phyloP scores from a whole-genome alignment of 2,329 filamentous ascomycete genomes.

The Fusarium xyrophilum region DNA sequence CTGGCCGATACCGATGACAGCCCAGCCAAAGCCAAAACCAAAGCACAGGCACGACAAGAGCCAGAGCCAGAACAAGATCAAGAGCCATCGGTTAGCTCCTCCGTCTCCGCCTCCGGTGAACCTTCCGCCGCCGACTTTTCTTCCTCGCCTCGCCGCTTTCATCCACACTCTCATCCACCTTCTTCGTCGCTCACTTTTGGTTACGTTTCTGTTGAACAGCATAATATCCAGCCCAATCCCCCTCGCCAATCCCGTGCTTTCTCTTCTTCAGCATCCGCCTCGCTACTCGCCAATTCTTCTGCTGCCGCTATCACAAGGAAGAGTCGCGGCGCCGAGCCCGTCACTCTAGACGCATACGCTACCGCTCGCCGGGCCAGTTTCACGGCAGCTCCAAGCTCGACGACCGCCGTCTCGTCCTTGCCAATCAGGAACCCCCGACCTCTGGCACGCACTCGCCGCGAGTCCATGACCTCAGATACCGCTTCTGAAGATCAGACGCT shows the following conservation, averaged over 20 bases:
- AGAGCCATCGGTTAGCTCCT: conserved; percentile 36
- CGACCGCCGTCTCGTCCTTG: conserved; percentile 11
- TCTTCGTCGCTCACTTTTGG: conserved; percentile 20
- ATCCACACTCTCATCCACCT: conserved; percentile 26
- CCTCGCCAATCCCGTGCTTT: conserved; percentile 31
- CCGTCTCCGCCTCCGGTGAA: conserved; percentile 39
- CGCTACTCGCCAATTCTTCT: conserved; percentile 54
- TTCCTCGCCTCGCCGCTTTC: conserved; percentile 30
- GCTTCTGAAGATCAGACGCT: conserved; percentile 49
- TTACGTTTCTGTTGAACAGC: conserved; percentile 16
- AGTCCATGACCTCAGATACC: conserved; percentile 52
- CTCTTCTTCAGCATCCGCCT: conserved; percentile 41
- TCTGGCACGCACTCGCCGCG: conserved; percentile 52
- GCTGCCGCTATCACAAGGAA: conserved; percentile 57
- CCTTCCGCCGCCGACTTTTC: conserved; percentile 41
- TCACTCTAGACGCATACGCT: conserved; percentile 61
- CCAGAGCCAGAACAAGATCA: not conserved
- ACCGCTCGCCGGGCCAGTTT: conserved; percentile 64
- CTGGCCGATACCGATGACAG: conserved; percentile 35
- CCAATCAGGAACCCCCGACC: conserved; percentile 51
- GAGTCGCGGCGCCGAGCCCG: conserved; percentile 65
- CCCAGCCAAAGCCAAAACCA: conserved; percentile 11
- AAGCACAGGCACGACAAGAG: conserved; percentile 7
- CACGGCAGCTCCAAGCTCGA: conserved; percentile 62
- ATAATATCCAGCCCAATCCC: conserved; percentile 18